Percentiles rank a stretch among this genome's conserved stretches.
These are phyloP conservation scores for Candida piceae DNA, from an alignment of 805 yeast species.

Conservation along the genomic window DNA sequence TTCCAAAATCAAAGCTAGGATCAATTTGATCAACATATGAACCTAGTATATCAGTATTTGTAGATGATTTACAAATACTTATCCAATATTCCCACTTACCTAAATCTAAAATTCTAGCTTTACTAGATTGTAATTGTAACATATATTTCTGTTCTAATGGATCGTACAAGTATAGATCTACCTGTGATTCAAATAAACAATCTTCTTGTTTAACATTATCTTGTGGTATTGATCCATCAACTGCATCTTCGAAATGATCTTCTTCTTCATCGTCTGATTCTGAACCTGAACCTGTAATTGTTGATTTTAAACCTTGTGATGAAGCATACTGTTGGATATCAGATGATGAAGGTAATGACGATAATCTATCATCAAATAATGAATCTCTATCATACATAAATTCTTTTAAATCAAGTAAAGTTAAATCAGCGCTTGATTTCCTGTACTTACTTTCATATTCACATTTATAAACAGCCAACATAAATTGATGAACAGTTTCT, in stretches of 20 bases:
- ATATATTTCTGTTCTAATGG: slow-evolving; percentile 44
- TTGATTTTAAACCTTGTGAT: neutral
- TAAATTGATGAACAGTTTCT: slow-evolving; percentile 58
- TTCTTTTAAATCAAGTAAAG: slow-evolving; percentile 48
- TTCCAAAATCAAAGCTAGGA: slow-evolving; percentile 59
- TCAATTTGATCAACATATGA: slow-evolving; percentile 47
- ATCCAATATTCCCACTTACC: slow-evolving; percentile 52
- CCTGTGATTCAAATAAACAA: no score
- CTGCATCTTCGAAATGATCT: slow-evolving; percentile 26
- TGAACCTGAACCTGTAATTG: slow-evolving; percentile 14
- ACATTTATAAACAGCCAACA: slow-evolving; percentile 57
- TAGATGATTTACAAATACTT: slow-evolving; percentile 31
- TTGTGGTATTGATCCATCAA: slow-evolving; percentile 26
- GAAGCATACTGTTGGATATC: slow-evolving; percentile 5
- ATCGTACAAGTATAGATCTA: slow-evolving; percentile 57
- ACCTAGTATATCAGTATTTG: slow-evolving; percentile 31
- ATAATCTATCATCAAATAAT: slow-evolving; percentile 16
- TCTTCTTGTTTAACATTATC: no score
- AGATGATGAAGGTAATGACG: slow-evolving; percentile 15
- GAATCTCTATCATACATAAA: slow-evolving; percentile 41
- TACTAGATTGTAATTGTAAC: slow-evolving; percentile 32
- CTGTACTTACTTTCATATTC: slow-evolving; percentile 73
- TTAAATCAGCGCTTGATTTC: slow-evolving; percentile 41
- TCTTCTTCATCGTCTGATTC: slow-evolving; percentile 26
- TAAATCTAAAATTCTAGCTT: slow-evolving; percentile 37